phyloP scores from a whole-genome alignment of 2,329 filamentous ascomycete genomes.

The Cladophialophora bantiana region DNA sequence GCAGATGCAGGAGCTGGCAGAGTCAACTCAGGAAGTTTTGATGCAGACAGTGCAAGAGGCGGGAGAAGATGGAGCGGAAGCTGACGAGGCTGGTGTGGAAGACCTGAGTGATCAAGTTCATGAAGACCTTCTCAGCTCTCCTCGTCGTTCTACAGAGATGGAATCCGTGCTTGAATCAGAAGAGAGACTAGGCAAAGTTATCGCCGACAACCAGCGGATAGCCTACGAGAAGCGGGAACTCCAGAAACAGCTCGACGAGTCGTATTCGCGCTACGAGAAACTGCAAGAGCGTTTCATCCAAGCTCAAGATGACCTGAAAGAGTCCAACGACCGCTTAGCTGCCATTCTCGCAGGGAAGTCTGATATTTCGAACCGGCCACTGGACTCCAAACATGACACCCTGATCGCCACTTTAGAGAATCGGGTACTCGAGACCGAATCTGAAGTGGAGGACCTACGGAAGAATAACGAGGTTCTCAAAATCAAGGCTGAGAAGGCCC shows the following conservation, averaged over 20 bases:
- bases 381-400: slow-evolving; percentile 68
- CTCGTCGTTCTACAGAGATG: slow-evolving; percentile 38
- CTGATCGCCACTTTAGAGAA: slow-evolving; percentile 75
- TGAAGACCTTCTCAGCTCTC: slow-evolving; percentile 26
- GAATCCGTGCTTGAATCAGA: slow-evolving; percentile 57
- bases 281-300: slow-evolving; percentile 59
- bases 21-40: slow-evolving; percentile 53
- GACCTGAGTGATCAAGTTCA: slow-evolving; percentile 9
- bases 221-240: slow-evolving; percentile 59
- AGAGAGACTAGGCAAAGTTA: slow-evolving; percentile 56
- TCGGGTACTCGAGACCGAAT: slow-evolving; percentile 63
- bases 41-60: slow-evolving; percentile 58
- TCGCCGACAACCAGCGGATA: slow-evolving; percentile 66
- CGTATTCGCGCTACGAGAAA: slow-evolving; percentile 67
- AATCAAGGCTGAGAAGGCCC: slow-evolving; percentile 53
- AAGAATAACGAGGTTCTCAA: slow-evolving; percentile 54
- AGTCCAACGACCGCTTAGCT: slow-evolving; percentile 59
- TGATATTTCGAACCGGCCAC: slow-evolving; percentile 52
- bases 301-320: slow-evolving; percentile 53
- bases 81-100: slow-evolving; percentile 38
- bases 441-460: slow-evolving; percentile 53
- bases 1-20: slow-evolving; percentile 53
- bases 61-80: slow-evolving; percentile 45
- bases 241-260: slow-evolving; percentile 56
- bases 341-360: slow-evolving; percentile 58